These are phyloP conservation scores for Capsicum baccatum DNA, from an alignment of 257 asterid genomes.

Conservation along the genomic window DNA sequence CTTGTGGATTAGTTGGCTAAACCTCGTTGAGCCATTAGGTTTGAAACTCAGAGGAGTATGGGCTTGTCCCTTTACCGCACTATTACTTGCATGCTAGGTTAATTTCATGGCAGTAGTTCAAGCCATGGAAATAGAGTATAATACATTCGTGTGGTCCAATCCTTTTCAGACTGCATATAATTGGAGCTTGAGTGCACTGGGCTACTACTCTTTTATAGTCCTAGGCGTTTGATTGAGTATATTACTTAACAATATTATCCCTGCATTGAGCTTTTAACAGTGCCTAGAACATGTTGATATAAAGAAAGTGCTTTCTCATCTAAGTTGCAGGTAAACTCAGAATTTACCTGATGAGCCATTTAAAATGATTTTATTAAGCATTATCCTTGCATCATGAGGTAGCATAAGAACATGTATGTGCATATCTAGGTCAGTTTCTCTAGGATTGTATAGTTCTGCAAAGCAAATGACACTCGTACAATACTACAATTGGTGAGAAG, in stretches of 20 bases:
- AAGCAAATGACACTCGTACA: conserved; percentile 30
- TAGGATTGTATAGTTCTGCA: conserved; percentile 90
- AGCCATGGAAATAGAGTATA: no score
- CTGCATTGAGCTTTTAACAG: not conserved
- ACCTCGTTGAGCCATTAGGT: not conserved
- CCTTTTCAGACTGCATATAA: no score
- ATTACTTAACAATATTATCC: conserved; percentile 5
- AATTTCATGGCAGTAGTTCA: not conserved
- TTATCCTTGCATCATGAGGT: conserved; percentile 84
- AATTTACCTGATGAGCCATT: conserved; percentile 80
- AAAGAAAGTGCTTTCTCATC: conserved; percentile 6
- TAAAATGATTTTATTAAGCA: conserved; percentile 62
- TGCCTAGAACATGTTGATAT: conserved; percentile 5
- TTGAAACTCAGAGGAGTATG: not conserved
- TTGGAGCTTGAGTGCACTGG: no score
- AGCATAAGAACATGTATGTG: conserved; percentile 83
- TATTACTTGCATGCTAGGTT: not conserved
- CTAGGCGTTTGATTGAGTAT: not conserved
- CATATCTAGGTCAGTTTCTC: conserved; percentile 85
- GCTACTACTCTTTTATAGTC: not conserved
- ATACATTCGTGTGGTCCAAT: no score
- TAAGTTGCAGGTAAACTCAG: not conserved
- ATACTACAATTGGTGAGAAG: not conserved
- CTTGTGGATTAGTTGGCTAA: not conserved
- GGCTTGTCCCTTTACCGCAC: not conserved